phyloP scores from a whole-genome alignment of 139 green algal species.

The Picochlorum sp. region DNA sequence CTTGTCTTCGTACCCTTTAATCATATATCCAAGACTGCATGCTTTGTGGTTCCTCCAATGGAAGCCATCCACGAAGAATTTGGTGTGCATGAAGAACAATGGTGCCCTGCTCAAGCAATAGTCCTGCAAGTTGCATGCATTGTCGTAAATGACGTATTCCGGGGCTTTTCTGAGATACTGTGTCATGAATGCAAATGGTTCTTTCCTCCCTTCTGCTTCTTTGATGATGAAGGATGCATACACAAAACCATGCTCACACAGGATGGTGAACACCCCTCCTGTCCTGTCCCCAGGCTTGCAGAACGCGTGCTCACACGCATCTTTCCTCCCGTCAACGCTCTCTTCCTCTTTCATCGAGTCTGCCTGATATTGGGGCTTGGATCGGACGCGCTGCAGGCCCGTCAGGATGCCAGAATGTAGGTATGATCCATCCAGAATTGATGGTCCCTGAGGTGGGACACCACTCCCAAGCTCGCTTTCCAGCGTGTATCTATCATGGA shows the following conservation, averaged over 20 bases:
- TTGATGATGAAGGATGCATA: conserved; percentile 2
- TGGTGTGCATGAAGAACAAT: neutral
- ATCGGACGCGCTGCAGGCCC: neutral
- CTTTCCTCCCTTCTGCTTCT: conserved; percentile 1
- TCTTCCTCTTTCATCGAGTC: neutral
- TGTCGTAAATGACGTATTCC: neutral
- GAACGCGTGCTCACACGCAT: neutral
- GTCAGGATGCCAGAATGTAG: neutral
- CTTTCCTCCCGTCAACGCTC: neutral
- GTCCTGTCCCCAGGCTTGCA: neutral
- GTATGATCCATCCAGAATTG: neutral
- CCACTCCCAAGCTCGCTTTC: neutral
- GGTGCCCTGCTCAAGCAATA: conserved; percentile 3
- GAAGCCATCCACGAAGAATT: neutral
- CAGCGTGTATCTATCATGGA: neutral
- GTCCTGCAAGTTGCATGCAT: conserved; percentile 1
- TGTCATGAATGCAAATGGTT: conserved; percentile 5
- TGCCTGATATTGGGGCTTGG: neutral
- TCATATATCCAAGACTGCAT: neutral
- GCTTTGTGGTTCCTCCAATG: neutral
- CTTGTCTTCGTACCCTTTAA: neutral
- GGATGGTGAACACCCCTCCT: neutral
- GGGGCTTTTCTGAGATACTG: neutral
- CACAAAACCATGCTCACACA: conserved; percentile 3
- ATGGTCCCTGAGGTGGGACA: neutral